phyloP scores from a whole-genome alignment of 2,329 filamentous ascomycete genomes.

The Cladorrhinum sp. region DNA sequence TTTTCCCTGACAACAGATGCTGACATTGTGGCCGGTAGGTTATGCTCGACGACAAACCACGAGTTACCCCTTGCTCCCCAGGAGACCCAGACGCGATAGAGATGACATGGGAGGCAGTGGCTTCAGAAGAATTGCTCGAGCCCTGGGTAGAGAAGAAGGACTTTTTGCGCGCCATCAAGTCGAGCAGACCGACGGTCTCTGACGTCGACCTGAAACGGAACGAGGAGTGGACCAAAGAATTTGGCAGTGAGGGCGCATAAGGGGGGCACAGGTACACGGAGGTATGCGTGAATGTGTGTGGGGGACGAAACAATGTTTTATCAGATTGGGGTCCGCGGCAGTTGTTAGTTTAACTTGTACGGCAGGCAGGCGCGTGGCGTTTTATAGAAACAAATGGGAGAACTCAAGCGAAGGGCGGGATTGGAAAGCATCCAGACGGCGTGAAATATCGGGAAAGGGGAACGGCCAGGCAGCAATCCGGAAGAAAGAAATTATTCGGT shows the following conservation, averaged over 20 bases:
- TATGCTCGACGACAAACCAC: constrained; percentile 61
- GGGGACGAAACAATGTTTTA: too few species aligned
- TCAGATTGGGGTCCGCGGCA: too few species aligned
- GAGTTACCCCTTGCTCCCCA: constrained; percentile 87
- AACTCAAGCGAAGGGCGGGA: constrained; percentile 11
- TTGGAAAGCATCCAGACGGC: background rate
- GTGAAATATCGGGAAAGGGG: background rate
- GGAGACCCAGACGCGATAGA: constrained; percentile 82
- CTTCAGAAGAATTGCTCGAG: constrained; percentile 79
- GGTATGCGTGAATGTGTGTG: background rate
- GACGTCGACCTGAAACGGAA: constrained; percentile 79
- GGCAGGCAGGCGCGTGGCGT: constrained; percentile 23
- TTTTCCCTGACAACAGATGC: background rate
- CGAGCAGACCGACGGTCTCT: constrained; percentile 85
- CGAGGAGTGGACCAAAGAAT: constrained; percentile 92
- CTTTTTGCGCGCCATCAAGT: constrained; percentile 88
- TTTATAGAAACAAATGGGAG: constrained; percentile 4
- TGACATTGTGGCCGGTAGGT: constrained; percentile 50
- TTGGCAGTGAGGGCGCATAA: constrained; percentile 79
- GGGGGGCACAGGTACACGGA: background rate
- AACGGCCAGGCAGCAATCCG: background rate
- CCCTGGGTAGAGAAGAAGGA: constrained; percentile 86
- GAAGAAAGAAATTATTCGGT: too few species aligned
- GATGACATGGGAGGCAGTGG: constrained; percentile 89
- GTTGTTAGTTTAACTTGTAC: too few species aligned